These are phyloP conservation scores for Mortierella alpina DNA, from an alignment of 192 early-diverging fungal species.

Conservation along the genomic window DNA sequence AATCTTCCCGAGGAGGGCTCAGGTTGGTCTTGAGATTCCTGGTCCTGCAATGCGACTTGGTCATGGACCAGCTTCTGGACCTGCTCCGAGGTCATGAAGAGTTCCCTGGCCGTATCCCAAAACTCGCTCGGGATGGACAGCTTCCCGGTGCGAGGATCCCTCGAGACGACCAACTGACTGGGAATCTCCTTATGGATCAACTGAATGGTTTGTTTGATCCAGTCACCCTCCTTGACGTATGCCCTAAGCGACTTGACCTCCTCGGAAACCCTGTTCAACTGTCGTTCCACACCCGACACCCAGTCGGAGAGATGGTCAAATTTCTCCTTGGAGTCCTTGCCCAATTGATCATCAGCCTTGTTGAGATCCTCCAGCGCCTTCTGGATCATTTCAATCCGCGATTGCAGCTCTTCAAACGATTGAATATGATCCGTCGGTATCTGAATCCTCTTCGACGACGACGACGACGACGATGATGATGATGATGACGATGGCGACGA, in stretches of 20 bases:
- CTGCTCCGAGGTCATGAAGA: conserved; percentile 32
- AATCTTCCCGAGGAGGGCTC: background rate
- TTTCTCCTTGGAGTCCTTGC: conserved; percentile 2
- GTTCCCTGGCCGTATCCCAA: conserved; percentile 32
- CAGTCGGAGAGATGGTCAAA: background rate
- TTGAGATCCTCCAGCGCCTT: conserved; percentile 19
- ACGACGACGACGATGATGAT: background rate
- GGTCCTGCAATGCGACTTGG: no score
- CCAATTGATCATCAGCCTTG: conserved; percentile 13
- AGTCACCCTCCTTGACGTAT: conserved; percentile 26
- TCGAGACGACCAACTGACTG: conserved; percentile 35
- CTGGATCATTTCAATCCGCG: conserved; percentile 35
- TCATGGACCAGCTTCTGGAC: conserved; percentile 26
- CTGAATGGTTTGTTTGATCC: conserved; percentile 41
- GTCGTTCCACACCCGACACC: conserved; percentile 19
- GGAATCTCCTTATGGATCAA: conserved; percentile 35
- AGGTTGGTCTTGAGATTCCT: no score
- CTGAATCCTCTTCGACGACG: conserved; percentile 5
- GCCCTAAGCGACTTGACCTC: conserved; percentile 18
- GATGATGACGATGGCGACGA: no score
- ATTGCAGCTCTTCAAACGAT: conserved; percentile 31
- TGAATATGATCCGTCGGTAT: conserved; percentile 34
- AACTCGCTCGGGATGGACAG: conserved; percentile 30
- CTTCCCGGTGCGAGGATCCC: conserved; percentile 20
- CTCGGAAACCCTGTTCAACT: conserved; percentile 18